Evolutionary conservation across 306 rosid species (phyloP), one percentile per base, ranked within the genome.

Genomic region (Luffa aegyptiaca): DNA sequence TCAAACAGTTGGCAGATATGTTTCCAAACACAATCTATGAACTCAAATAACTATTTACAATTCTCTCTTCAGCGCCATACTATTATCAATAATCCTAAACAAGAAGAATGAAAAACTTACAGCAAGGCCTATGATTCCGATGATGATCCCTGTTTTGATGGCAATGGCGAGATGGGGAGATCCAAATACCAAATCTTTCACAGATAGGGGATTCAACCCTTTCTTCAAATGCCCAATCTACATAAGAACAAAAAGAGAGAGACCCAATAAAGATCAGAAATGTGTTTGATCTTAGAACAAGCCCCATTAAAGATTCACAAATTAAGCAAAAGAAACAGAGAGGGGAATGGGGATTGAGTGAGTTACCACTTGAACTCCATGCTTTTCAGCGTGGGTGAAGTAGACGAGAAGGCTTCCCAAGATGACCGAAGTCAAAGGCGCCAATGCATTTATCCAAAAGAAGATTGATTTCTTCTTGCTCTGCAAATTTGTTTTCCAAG

Each of bases 371-470:
- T 71, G 84, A 62, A 87, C 83, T 56, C 88, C 83, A 74, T 87
- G 87, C 4, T 81, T 71, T 56, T 87, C 88, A 71, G 90, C 87
- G 35, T 85, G 90, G 58, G 88, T 87, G 26, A 87, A 62, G 42
- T 8, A 87, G 72, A 83, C 87, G 17, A 85, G 73, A 72, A 87
- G 71, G 62, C 88, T 85, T n/a, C 86, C 90, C 1, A 85, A 33
- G 72, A 87, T 78, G 46, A 87, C 87, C n/a, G 82, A 85, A 18
- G 77, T 70, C 16, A 87, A 66, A 45, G 90, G 90, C 18, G 88
- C 83, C 85, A 85, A 77, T 46, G 88, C 90, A 53, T 72, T 83
- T 69, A 87, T 83, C 90, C 90, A 87, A 57, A 87, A 87, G 85
- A 85, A 87, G 11, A 42, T 35, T 42, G 79, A 20, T 74, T 52